Evolutionary conservation across 805 yeast species (phyloP).

Genomic region (Ogataea nakhonphanomensis): DNA sequence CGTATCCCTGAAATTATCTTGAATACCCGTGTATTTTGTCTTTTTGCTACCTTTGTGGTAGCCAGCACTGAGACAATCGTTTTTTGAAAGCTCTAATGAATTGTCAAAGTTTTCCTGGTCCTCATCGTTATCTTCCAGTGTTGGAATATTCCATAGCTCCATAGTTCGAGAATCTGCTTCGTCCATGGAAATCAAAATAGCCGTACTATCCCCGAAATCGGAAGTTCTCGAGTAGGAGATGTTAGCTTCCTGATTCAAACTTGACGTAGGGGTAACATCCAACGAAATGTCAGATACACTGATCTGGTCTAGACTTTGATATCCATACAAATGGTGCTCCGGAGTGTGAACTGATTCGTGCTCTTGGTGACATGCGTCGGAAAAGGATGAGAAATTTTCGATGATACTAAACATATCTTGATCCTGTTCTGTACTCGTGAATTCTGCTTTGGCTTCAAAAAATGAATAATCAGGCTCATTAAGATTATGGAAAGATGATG

Average conservation of each 20-base stretch:
- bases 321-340: constrained; percentile 14
- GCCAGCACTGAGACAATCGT: constrained; percentile 6
- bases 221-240: constrained; percentile 1
- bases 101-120: neutral
- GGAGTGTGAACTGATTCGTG: constrained; percentile 11
- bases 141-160: neutral
- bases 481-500: constrained; percentile 5
- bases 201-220: neutral
- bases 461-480: constrained; percentile 2
- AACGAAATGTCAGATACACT: constrained; percentile 7
- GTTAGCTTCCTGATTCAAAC: constrained; percentile 9
- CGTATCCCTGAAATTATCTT: constrained; percentile 11
- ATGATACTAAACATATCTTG: constrained; percentile 11
- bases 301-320: constrained; percentile 6
- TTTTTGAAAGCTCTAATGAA: neutral
- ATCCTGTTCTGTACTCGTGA: neutral
- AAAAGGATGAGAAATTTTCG: constrained; percentile 4
- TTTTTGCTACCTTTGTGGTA: constrained; percentile 9
- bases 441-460: neutral
- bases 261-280: constrained; percentile 13
- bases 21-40: constrained; percentile 12
- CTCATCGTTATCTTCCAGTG: constrained; percentile 2
- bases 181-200: neutral
- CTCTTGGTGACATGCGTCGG: constrained; percentile 8
- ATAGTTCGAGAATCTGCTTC: too few species aligned